These are phyloP conservation scores for Populus hybrid DNA, from an alignment of 441 rosid species.

Conservation along the genomic window DNA sequence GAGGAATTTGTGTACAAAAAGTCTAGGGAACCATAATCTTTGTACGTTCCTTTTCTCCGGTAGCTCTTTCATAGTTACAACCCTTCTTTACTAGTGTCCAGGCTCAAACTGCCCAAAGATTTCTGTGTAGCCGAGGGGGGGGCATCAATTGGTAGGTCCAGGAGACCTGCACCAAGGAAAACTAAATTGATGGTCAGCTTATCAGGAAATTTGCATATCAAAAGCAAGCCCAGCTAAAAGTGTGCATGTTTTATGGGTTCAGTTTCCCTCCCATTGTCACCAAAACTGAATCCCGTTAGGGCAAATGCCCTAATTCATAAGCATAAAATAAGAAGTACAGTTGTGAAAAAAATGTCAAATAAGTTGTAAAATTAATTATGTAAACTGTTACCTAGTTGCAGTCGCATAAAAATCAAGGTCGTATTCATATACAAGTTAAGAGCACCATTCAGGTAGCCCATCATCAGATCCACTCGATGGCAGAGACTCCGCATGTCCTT, in stretches of 20 bases:
- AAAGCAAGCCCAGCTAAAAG: not conserved
- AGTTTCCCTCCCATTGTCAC: not conserved
- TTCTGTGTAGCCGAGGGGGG: no score
- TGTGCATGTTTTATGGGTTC: not conserved
- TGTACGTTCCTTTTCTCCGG: not conserved
- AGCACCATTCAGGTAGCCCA: conserved; percentile 72
- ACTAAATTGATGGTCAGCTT: no score
- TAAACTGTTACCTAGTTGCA: not conserved
- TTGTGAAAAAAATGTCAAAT: not conserved
- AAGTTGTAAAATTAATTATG: not conserved
- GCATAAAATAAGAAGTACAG: not conserved
- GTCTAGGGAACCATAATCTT: not conserved
- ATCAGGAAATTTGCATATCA: not conserved
- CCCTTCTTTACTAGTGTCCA: not conserved
- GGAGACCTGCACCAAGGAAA: no score
- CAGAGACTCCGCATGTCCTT: conserved; percentile 37
- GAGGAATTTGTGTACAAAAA: not conserved
- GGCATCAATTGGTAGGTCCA: not conserved
- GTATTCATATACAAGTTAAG: conserved; percentile 74
- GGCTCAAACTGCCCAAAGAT: not conserved
- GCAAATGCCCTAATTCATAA: not conserved
- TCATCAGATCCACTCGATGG: conserved; percentile 43
- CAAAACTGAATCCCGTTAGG: not conserved
- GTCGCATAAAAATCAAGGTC: conserved; percentile 25
- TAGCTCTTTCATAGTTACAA: not conserved